These are phyloP conservation scores for Salix exigua DNA, from an alignment of 345 rosid species.

Conservation along the genomic window DNA sequence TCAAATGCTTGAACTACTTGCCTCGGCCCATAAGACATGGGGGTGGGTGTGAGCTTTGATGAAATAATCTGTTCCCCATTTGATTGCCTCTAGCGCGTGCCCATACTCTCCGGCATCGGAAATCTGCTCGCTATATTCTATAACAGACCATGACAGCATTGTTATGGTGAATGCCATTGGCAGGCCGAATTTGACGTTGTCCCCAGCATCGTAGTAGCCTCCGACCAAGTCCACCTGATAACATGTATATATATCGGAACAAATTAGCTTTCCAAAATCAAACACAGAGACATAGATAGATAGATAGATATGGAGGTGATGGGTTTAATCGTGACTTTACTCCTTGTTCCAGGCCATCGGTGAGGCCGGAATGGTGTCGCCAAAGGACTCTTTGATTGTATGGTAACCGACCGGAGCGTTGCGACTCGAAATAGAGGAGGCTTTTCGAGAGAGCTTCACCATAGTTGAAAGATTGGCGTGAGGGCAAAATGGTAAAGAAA, in stretches of 20 bases:
- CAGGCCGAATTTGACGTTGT: conserved; percentile 82
- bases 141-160: conserved; percentile 81
- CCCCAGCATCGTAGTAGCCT: conserved; percentile 95
- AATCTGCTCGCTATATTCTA: conserved; percentile 63
- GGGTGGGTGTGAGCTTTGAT: conserved; percentile 84
- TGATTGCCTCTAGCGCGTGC: conserved; percentile 68
- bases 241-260: not conserved
- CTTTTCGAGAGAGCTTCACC: conserved; percentile 76
- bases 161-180: conserved; percentile 90
- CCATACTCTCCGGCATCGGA: conserved; percentile 45
- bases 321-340: conserved; percentile 31
- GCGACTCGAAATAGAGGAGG: conserved; percentile 89
- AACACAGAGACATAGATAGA: not conserved
- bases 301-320: not conserved
- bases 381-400: conserved; percentile 79
- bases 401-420: conserved; percentile 86
- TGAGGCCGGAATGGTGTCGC: conserved; percentile 93
- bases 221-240: conserved; percentile 82
- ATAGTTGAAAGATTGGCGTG: conserved; percentile 40
- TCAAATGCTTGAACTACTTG: conserved; percentile 2
- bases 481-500: not conserved
- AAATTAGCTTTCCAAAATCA: too few relatives aligned
- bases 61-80: conserved; percentile 92
- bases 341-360: conserved; percentile 94
- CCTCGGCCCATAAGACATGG: conserved; percentile 86